A percentile compares a stretch with the other conserved stretches of the same genome.
These are phyloP conservation scores for Malassezia slooffiae DNA, from an alignment of 1,284 basidiomycete species.

Conservation along the genomic window DNA sequence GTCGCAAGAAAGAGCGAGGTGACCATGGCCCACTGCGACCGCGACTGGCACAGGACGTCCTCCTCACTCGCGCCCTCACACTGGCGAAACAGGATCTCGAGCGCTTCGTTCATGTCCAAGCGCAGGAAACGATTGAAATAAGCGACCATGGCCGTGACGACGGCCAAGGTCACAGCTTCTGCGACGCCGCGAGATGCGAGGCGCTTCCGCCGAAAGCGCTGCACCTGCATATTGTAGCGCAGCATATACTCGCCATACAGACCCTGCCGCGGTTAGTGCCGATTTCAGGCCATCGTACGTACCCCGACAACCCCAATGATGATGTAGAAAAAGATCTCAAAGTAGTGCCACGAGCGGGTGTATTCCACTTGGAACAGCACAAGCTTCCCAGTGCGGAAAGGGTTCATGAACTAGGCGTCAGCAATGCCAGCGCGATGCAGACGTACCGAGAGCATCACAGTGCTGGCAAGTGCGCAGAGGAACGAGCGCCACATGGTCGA, in stretches of 20 bases:
- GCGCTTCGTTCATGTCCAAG: constrained; percentile 95
- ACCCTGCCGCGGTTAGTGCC: too few species aligned
- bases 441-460: constrained; percentile 68
- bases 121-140: constrained; percentile 90
- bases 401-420: constrained; percentile 68
- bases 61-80: constrained; percentile 89
- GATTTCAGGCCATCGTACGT: not conserved
- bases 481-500: constrained; percentile 98
- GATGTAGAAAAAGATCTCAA: constrained; percentile 90
- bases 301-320: constrained; percentile 83
- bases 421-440: not conserved
- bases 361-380: constrained; percentile 97
- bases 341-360: constrained; percentile 96
- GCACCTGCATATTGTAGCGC: constrained; percentile 91
- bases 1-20: constrained; percentile 87
- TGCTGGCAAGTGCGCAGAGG: constrained; percentile 90
- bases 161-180: constrained; percentile 78
- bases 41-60: constrained; percentile 88
- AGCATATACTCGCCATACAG: constrained; percentile 93
- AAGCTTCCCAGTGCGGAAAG: constrained; percentile 92
- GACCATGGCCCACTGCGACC: constrained; percentile 84
- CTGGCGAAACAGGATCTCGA: constrained; percentile 91
- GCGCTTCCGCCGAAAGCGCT: constrained; percentile 82
- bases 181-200: constrained; percentile 70
- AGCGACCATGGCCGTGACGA: constrained; percentile 76